Conservation (phyloP, 73 alveolate genomes). For the Paramecium primaurelia region DNA sequence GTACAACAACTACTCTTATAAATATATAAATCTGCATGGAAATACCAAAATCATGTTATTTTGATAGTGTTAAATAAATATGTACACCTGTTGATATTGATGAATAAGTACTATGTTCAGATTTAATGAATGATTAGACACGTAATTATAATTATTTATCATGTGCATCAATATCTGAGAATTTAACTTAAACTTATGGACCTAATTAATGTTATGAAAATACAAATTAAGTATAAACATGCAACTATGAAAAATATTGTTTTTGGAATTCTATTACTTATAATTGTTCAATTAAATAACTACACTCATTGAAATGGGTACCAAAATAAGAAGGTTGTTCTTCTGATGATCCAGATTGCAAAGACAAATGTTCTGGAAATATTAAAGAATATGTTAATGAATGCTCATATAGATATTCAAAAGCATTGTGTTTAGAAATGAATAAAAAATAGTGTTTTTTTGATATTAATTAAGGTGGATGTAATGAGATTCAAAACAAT, state of each 20-base stretch:
- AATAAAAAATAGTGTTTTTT: neutral
- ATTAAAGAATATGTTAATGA: neutral
- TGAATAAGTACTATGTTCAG: neutral
- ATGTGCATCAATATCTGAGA: neutral
- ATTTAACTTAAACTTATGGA: neutral
- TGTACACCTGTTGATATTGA: neutral
- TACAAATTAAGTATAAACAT: neutral
- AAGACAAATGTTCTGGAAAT: neutral
- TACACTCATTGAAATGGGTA: neutral
- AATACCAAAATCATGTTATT: neutral
- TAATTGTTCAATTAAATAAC: neutral
- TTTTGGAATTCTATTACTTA: neutral
- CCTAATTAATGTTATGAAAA: neutral
- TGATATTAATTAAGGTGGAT: constrained; percentile 14
- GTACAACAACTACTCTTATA: neutral
- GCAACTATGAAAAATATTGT: constrained; percentile 15
- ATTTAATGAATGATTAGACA: too few relatives aligned
- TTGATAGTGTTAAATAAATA: neutral
- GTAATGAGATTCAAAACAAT: neutral
- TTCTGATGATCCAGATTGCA: neutral
- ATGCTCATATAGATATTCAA: neutral
- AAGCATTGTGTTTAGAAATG: constrained; percentile 1
- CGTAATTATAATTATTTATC: neutral
- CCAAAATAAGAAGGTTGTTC: neutral
- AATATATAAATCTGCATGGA: neutral